Evolutionary conservation across 78 protist species (phyloP).

Genomic region (slime mould (Dictyostelium discoideum)): DNA sequence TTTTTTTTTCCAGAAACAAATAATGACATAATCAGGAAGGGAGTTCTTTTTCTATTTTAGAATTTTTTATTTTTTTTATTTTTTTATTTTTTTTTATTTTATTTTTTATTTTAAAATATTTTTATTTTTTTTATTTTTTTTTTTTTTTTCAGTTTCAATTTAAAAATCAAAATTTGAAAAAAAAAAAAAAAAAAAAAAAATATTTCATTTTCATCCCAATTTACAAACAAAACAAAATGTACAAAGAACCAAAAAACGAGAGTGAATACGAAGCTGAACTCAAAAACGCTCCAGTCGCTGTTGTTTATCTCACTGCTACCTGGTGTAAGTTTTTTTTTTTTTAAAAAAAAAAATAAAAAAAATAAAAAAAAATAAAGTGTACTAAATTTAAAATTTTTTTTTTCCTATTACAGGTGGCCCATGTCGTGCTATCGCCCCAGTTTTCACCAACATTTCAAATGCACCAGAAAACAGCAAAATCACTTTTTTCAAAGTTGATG

Average conservation of each 20-base stretch:
- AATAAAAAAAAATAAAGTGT: background rate
- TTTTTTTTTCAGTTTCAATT: background rate
- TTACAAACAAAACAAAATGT: background rate
- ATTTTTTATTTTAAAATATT: background rate
- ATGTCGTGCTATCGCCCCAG: slow-evolving; percentile 29
- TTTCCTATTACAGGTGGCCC: background rate
- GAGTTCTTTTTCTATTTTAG: background rate
- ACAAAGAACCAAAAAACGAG: background rate
- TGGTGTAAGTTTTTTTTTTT: background rate
- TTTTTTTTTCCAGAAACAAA: background rate
- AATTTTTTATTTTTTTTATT: background rate
- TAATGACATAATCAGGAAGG: background rate
- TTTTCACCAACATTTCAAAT: background rate
- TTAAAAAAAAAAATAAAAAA: background rate
- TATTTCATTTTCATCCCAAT: background rate
- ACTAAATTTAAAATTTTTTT: background rate
- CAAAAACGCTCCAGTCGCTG: background rate
- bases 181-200: background rate
- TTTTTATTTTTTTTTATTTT: background rate
- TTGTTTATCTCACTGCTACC: slow-evolving; percentile 28
- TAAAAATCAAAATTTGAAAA: background rate
- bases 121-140: background rate
- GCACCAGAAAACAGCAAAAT: background rate
- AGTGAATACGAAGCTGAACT: background rate
- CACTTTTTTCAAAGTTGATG: slow-evolving; percentile 15